Conservation (phyloP, 257 asterid species). For the Capsicum rhomboideum region DNA sequence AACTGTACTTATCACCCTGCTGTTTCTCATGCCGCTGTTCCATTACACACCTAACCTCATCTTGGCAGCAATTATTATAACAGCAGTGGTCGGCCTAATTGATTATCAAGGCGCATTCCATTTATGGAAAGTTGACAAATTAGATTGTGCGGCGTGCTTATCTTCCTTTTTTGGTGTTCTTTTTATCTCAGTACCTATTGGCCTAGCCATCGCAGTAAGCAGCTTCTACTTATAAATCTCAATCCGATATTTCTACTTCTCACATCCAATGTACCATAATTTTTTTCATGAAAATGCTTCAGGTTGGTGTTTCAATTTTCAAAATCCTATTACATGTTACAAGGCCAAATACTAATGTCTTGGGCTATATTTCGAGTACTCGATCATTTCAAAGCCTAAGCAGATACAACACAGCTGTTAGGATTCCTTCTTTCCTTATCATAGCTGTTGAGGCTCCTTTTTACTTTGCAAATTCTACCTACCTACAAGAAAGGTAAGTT, state of each 20-base stretch:
- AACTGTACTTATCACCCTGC: conserved; percentile 65
- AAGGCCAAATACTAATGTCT: conserved; percentile 60
- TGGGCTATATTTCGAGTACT: conserved; percentile 79
- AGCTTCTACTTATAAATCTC: conserved; percentile 12
- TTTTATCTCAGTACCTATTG: conserved; percentile 87
- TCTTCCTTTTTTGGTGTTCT: conserved; percentile 87
- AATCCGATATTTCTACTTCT: neutral
- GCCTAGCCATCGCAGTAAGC: conserved; percentile 90
- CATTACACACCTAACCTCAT: conserved; percentile 80
- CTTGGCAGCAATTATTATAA: conserved; percentile 79
- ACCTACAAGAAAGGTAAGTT: conserved; percentile 77
- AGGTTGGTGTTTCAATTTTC: conserved; percentile 91
- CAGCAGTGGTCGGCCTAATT: conserved; percentile 89
- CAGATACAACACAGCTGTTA: conserved; percentile 55
- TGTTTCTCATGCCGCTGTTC: conserved; percentile 84
- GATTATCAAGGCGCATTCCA: conserved; percentile 63
- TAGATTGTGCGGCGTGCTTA: conserved; percentile 76
- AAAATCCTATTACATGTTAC: conserved; percentile 82
- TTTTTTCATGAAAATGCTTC: neutral
- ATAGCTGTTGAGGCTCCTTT: conserved; percentile 76
- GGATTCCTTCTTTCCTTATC: conserved; percentile 64
- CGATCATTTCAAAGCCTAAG: conserved; percentile 54
- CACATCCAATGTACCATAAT: neutral
- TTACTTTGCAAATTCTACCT: conserved; percentile 80
- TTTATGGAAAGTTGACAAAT: conserved; percentile 91